A percentile compares a stretch with the other conserved stretches of the same genome.
Conservation (phyloP, 495 filamentous ascomycete species). For the Aspergillus nidulans region DNA sequence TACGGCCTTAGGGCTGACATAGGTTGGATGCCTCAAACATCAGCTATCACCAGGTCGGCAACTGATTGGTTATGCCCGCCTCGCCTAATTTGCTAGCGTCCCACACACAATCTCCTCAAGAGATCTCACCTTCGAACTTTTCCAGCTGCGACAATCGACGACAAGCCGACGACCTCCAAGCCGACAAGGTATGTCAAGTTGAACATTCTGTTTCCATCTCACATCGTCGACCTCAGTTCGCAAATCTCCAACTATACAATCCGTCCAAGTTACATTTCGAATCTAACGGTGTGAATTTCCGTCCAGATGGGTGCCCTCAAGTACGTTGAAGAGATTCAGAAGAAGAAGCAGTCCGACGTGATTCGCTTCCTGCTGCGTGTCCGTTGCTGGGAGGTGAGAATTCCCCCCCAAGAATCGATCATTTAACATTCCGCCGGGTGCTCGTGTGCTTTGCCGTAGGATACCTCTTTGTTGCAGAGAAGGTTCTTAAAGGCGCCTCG, state of each 20-base stretch:
- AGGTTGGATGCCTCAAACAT: constrained; percentile 14
- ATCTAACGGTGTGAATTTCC: constrained; percentile 14
- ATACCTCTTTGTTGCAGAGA: constrained; percentile 25
- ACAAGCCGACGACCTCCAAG: constrained; percentile 46
- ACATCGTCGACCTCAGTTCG: neutral
- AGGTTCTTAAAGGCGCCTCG: constrained; percentile 34
- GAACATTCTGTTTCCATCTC: neutral
- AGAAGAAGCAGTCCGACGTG: constrained; percentile 99
- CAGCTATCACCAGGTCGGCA: neutral
- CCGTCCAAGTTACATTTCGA: neutral
- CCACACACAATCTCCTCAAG: constrained; percentile 43
- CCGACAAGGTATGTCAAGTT: constrained; percentile 48
- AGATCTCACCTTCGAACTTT: constrained; percentile 38
- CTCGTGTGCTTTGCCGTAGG: constrained; percentile 43
- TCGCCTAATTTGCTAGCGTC: constrained; percentile 47
- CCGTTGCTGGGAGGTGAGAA: constrained; percentile 99
- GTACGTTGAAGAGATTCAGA: constrained; percentile 99
- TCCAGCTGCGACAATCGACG: constrained; percentile 43
- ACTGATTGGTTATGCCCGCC: constrained; percentile 17
- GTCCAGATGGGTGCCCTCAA: constrained; percentile 87
- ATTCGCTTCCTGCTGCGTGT: constrained; percentile 99
- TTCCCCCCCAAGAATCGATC: constrained; percentile 43
- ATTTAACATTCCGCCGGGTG: constrained; percentile 46
- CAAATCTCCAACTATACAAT: neutral
- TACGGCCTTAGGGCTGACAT: constrained; percentile 8